Conservation (phyloP, 169 alveolate species). For the Miamiensis avidus region DNA sequence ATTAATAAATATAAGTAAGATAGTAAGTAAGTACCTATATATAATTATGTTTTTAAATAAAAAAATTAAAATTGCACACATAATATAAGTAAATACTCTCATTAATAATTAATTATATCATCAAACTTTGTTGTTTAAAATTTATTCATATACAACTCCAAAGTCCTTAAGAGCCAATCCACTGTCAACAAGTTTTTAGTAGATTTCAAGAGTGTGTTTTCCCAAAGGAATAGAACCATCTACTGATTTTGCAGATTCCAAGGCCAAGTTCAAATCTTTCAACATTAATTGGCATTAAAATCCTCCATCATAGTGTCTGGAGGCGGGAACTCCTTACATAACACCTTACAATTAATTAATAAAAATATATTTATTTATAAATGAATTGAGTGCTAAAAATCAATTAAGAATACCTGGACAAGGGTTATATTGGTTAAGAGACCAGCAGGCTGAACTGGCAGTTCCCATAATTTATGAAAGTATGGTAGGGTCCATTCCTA, state of each 20-base stretch:
- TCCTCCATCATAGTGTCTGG: constrained; percentile 64
- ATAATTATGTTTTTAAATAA: too few species aligned
- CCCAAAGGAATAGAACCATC: constrained; percentile 42
- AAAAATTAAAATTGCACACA: too few species aligned
- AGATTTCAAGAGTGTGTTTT: constrained; percentile 37
- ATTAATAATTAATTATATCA: too few species aligned
- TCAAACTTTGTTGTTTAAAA: constrained; percentile 27
- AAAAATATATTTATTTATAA: too few species aligned
- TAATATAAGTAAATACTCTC: too few species aligned
- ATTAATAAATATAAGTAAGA: too few species aligned
- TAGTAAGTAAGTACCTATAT: too few species aligned
- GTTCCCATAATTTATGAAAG: constrained; percentile 53
- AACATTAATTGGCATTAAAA: constrained; percentile 56
- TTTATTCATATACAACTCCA: constrained; percentile 49
- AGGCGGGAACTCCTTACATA: constrained; percentile 60
- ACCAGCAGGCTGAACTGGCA: constrained; percentile 67
- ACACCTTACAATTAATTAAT: too few species aligned
- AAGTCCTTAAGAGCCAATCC: constrained; percentile 58
- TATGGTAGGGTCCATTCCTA: constrained; percentile 68
- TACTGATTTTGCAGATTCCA: constrained; percentile 55
- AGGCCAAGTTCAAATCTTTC: constrained; percentile 67
- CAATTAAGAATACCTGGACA: constrained; percentile 60
- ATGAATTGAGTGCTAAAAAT: too few species aligned
- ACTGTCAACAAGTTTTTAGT: constrained; percentile 41
- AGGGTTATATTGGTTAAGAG: constrained; percentile 67